A percentile compares a stretch with the other conserved stretches of the same genome.
Evolutionary conservation across 768 basidiomycete species (phyloP).

Genomic region (Mycena filopes): DNA sequence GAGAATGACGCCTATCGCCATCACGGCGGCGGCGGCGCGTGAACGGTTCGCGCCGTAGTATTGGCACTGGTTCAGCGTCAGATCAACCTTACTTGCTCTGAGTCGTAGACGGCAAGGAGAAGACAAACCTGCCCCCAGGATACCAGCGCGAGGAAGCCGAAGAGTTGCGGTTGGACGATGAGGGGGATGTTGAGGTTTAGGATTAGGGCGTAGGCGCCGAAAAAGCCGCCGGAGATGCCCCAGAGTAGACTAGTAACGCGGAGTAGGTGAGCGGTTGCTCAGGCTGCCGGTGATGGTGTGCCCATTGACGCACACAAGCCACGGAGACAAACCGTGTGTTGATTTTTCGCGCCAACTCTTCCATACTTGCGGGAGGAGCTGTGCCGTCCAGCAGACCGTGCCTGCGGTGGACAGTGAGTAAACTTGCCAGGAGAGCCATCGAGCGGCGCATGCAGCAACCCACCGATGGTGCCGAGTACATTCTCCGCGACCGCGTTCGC

Average conservation of each 20-base stretch:
- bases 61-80: constrained; percentile 63
- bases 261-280: background rate
- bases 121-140: constrained; percentile 72
- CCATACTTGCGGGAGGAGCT: constrained; percentile 77
- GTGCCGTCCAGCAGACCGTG: constrained; percentile 72
- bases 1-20: constrained; percentile 51
- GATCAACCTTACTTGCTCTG: constrained; percentile 15
- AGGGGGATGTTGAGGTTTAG: constrained; percentile 79
- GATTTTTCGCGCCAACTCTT: constrained; percentile 77
- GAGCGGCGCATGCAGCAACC: constrained; percentile 27
- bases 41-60: constrained; percentile 68
- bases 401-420: constrained; percentile 48
- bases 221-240: constrained; percentile 66
- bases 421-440: too few relatives aligned
- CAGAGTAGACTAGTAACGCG: constrained; percentile 61
- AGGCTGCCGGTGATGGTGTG: too few relatives aligned
- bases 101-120: background rate
- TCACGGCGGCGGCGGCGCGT: constrained; percentile 41
- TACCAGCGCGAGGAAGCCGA: constrained; percentile 66
- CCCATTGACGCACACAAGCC: constrained; percentile 62
- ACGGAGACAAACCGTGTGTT: constrained; percentile 74
- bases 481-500: constrained; percentile 69
- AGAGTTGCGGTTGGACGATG: constrained; percentile 73
- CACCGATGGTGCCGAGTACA: constrained; percentile 75
- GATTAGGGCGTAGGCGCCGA: constrained; percentile 75